Evolutionary conservation across 192 early-diverging fungal genomes (phyloP).

Genomic region (Coemansia sp.): DNA sequence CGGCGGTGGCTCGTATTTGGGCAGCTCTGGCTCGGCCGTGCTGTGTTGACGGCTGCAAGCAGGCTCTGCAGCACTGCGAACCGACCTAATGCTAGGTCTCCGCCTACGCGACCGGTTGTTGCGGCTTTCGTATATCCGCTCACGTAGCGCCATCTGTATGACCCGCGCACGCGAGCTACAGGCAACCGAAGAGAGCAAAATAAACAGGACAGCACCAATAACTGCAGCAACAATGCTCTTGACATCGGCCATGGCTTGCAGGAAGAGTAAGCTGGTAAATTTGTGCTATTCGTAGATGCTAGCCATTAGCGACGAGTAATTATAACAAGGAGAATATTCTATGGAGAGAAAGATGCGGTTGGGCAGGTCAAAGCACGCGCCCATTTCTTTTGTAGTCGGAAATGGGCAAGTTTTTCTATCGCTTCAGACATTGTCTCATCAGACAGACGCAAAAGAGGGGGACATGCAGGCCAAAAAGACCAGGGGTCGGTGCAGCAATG

Average conservation of each 20-base stretch:
- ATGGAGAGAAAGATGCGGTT: background rate
- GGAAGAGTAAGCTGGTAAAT: background rate
- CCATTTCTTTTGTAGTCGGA: background rate
- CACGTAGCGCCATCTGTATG: background rate
- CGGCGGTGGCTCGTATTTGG: slow-evolving; percentile 40
- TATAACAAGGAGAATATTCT: background rate
- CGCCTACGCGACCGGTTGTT: background rate
- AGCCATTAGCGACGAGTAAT: background rate
- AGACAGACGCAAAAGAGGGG: slow-evolving; percentile 1
- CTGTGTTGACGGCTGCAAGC: background rate
- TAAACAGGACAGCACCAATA: background rate
- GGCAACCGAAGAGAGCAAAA: background rate
- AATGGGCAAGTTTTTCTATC: background rate
- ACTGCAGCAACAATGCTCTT: background rate
- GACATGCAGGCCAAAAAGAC: background rate
- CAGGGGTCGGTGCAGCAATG: background rate
- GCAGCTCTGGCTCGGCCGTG: slow-evolving; percentile 15
- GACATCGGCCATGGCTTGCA: slow-evolving; percentile 12
- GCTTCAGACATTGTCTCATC: slow-evolving; percentile 12
- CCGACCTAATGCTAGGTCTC: background rate
- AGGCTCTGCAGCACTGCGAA: background rate
- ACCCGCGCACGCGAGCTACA: slow-evolving; percentile 9
- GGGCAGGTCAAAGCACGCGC: background rate
- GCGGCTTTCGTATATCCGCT: background rate
- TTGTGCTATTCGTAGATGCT: background rate